Evolutionary conservation across 1,139 yeast species (phyloP), one percentile per base, ranked within the genome.

Genomic region (Lodderomyces pseudojiufengensis): DNA sequence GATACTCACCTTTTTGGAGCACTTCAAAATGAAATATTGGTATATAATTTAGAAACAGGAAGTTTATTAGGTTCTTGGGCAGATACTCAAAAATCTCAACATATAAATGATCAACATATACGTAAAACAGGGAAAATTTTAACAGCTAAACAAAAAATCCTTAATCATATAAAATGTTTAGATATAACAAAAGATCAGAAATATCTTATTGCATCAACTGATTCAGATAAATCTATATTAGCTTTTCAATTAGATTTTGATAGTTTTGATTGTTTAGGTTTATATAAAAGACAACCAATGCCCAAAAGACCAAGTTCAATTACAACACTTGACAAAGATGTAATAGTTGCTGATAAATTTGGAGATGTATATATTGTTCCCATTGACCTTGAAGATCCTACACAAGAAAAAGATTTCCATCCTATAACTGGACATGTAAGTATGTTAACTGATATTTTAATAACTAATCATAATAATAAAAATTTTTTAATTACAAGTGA

Each of bases 401-500:
- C 47, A 2, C 44, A 62, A n/a, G 77, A 72, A 36, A 63, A 72
- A 27, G 46, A 59, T 3, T 52, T 76, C 38, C 61, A 55, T 29
- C 97, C 97, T 2, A 71, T 90, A 7, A 66, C 90, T 41, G 99
- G 99, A 3, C 99, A 94, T 59, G 97, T 94, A 3, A 90, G 97
- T 3, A 87, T 94, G 96, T 73, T 94, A 45, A 85, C 95, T 18
- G 88, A 81, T 47, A 72, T 87, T 8, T 44, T 61, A 25, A 65
- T 76, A 12, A 61, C 77, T 13, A 65, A 66, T 3, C 59, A 63
- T 27, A 54, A 66, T 32, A 73, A 67, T 15, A 67, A 73, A 39
- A 72, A 76, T 45, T 84, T 63, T 44, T 59, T 90, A 15, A 69
- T 92, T 41, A 82, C 95, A 2, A 81, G 92, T 27, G 99, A 94